These are phyloP conservation scores for Ophiosphaerella korrae DNA, from an alignment of 2,329 filamentous ascomycete genomes.

Conservation along the genomic window DNA sequence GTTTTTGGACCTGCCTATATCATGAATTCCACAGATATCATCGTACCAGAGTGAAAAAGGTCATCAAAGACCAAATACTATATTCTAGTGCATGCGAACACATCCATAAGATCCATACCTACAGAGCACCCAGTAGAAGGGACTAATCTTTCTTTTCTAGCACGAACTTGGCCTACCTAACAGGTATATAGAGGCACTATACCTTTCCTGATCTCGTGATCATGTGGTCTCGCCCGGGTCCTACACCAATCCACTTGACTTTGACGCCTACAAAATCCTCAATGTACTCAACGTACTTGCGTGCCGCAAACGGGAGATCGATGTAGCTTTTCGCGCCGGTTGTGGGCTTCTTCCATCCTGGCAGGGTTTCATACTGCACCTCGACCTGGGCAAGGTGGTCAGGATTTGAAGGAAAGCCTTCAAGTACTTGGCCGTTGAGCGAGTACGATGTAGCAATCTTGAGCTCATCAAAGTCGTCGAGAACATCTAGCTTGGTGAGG, in stretches of 20 bases:
- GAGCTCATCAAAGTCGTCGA: conserved; percentile 75
- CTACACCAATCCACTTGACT: conserved; percentile 70
- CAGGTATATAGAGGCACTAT: background rate
- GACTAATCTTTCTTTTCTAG: no score
- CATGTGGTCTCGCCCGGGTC: conserved; percentile 68
- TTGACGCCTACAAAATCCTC: conserved; percentile 68
- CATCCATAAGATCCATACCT: no score
- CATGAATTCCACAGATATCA: no score
- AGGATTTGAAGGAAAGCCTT: conserved; percentile 70
- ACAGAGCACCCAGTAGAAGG: no score
- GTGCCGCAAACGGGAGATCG: conserved; percentile 67
- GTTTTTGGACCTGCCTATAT: no score
- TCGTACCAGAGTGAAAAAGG: no score
- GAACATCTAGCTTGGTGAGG: conserved; percentile 70
- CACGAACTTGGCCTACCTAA: no score
- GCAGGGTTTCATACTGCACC: conserved; percentile 70
- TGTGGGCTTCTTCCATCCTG: conserved; percentile 71
- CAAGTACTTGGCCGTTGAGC: conserved; percentile 60
- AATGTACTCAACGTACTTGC: conserved; percentile 70
- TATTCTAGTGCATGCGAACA: no score
- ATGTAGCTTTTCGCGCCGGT: conserved; percentile 64
- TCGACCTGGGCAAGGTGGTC: conserved; percentile 63
- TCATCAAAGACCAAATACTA: no score
- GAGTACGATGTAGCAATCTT: conserved; percentile 76
- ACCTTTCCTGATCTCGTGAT: conserved; percentile 51